Evolutionary conservation across 2,329 filamentous ascomycete species (phyloP).

Genomic region (Diaporthe batatas): DNA sequence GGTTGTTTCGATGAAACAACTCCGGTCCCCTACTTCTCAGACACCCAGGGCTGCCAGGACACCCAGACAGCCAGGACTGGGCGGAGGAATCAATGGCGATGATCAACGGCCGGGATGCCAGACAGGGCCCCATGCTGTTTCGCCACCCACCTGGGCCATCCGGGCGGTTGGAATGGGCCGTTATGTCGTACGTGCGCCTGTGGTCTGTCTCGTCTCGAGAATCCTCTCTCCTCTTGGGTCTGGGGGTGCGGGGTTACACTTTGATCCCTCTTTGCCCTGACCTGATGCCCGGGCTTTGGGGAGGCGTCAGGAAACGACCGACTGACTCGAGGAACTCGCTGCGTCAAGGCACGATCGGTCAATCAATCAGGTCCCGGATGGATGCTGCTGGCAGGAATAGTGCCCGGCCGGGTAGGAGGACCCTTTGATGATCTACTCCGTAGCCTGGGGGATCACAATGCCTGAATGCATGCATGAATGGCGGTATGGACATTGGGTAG

Average conservation of each 20-base stretch:
- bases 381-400: neutral
- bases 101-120: conserved; percentile 12
- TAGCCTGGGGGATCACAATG: neutral
- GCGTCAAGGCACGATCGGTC: neutral
- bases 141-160: neutral
- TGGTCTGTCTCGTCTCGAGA: neutral
- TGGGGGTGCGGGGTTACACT: conserved; percentile 15
- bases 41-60: no score
- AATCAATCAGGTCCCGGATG: neutral
- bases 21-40: neutral
- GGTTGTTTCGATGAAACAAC: conserved; percentile 21
- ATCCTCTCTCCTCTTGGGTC: neutral
- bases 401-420: neutral
- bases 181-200: conserved; percentile 19
- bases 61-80: no score
- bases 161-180: conserved; percentile 19
- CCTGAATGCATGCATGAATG: conserved; percentile 1
- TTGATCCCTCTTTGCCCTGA: conserved; percentile 12
- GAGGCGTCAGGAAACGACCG: neutral
- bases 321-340: conserved; percentile 9
- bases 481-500: neutral
- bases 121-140: neutral
- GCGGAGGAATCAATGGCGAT: conserved; percentile 1
- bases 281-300: conserved; percentile 3
- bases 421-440: neutral